Base-by-base conservation (phyloP, 306 rosid species). In the Castanospermum australe region DNA sequence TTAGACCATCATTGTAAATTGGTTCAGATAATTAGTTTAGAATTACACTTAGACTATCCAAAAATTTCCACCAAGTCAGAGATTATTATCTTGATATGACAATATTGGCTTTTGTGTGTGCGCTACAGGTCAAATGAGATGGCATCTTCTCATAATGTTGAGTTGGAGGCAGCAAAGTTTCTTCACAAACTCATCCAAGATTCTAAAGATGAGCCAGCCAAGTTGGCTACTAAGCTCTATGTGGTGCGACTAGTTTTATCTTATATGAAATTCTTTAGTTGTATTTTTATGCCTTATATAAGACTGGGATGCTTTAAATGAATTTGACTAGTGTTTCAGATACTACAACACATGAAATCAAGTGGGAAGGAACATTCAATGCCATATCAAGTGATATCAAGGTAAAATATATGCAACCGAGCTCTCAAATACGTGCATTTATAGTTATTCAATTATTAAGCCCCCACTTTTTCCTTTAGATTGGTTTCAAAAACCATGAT, bases 141-240 rank as follows among this genome's bases (percentile, higher is more conserved):
- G 97, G 91, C 94, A 5, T 76, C 98, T 59, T 74, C 97, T 15
- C 91, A 91, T 20, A 91, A 93, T 87, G 98, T 96, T n/a, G 98
- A 96, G 88, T 82, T 96, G 89, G 99, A 96, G 89, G 99, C 99
- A n/a, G 99, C 98, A 2, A 96, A 93, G 73, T 96, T 96, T 88
- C 91, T 96, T 77, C 99, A 93, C 86, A 91, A 96, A 78, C 99
- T 96, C 75, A 96, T 96, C 82, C 98, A 93, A 80, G 99, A 96
- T 77, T 96, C 98, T 64, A 96, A 84, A 77, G 99, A 96, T 63
- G 99, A 96, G 91, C 99, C 99, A 18, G 96, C 88, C 22, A 91
- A 96, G 87, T 71, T 96, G 86, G 99, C 99, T 60, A 91, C 98
- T 44, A 96, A 96, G 83, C 98, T 96, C 48, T 89, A 89, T 3